Evolutionary conservation across 140 eudicot species (phyloP), one percentile per base, ranked within the genome.

Genomic region (Artemisia princeps): DNA sequence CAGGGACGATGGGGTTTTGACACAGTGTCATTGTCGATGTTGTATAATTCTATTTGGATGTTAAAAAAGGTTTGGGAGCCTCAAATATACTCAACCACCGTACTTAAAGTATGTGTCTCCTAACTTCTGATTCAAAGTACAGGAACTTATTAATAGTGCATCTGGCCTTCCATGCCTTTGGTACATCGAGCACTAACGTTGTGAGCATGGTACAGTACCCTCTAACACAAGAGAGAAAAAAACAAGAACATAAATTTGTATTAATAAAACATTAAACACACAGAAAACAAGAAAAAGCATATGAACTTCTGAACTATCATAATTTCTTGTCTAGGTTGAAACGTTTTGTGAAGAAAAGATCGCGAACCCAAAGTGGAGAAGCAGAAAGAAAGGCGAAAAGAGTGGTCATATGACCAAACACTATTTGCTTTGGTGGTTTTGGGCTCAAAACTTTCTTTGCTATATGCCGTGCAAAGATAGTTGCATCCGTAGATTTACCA

Each of bases 291-390:
- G 55, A 28, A 10, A 26, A 11, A 65, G 10, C 53, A 76, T 49
- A 24, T 69, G 55, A 55, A 23, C 42, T 14, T 62, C 14, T 5
- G 3, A 28, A 56, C 28, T 52, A 69, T 75, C 72, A 62, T 16
- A 73, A 67, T 71, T 67, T 76, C 72, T 72, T 79, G 62, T 82
- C 76, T 12, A 87, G 65, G 42, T 71, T 74, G 60, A 87, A 84
- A 48, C 88, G 60, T 8, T 61, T 80, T 3, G 80, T 67, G 57
- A 84, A 87, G 76, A 87, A 87, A n/a, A 65, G 54, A 74, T 87
- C 95, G 67, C 95, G 76, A 49, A 74, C 79, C 95, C 94, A 87
- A 45, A 87, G 85, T 19, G 94, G 95, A 52, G 94, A 84, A 76
- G 75, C 60, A 0, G 86, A 73, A n/a, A 87, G 92, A 67, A 84